These are phyloP conservation scores for Sodiomyces alkalinus DNA, from an alignment of 2,329 filamentous ascomycete genomes.

Conservation along the genomic window DNA sequence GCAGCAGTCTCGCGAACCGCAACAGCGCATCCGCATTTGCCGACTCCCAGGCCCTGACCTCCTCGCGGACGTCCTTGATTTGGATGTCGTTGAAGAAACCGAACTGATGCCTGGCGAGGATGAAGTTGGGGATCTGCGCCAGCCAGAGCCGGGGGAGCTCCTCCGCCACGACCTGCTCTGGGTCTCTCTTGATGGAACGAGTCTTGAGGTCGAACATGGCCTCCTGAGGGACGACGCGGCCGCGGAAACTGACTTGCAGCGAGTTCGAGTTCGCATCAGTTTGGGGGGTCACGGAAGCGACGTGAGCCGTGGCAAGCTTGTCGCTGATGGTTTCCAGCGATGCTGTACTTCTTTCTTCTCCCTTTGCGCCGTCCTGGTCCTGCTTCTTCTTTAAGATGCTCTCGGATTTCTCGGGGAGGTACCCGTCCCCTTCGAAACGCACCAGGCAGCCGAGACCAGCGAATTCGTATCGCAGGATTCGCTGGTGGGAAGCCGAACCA, in stretches of 20 bases:
- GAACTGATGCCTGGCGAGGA: slow-evolving; percentile 23
- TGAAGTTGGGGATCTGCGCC: slow-evolving; percentile 20
- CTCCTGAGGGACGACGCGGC: slow-evolving; percentile 14
- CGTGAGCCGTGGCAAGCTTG: background rate
- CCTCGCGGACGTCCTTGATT: slow-evolving; percentile 14
- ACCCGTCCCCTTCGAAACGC: slow-evolving; percentile 45
- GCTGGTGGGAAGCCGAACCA: slow-evolving; percentile 45
- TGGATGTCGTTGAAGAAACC: slow-evolving; percentile 21
- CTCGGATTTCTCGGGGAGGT: slow-evolving; percentile 20
- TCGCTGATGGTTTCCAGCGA: background rate
- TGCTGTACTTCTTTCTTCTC: background rate
- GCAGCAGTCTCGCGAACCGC: slow-evolving; percentile 13
- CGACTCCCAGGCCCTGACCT: slow-evolving; percentile 21
- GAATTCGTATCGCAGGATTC: slow-evolving; percentile 43
- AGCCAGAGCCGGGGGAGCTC: slow-evolving; percentile 28
- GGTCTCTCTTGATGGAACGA: slow-evolving; percentile 13
- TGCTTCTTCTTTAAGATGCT: too few relatives aligned
- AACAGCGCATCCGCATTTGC: slow-evolving; percentile 14
- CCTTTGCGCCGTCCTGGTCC: too few relatives aligned
- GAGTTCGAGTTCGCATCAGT: background rate
- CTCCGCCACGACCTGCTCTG: slow-evolving; percentile 14
- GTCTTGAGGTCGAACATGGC: slow-evolving; percentile 29
- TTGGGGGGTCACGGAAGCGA: background rate
- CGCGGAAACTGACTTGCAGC: slow-evolving; percentile 7
- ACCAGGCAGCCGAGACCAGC: slow-evolving; percentile 34